Conservation (phyloP, 768 basidiomycete species). For the Gyrodon lividus region DNA sequence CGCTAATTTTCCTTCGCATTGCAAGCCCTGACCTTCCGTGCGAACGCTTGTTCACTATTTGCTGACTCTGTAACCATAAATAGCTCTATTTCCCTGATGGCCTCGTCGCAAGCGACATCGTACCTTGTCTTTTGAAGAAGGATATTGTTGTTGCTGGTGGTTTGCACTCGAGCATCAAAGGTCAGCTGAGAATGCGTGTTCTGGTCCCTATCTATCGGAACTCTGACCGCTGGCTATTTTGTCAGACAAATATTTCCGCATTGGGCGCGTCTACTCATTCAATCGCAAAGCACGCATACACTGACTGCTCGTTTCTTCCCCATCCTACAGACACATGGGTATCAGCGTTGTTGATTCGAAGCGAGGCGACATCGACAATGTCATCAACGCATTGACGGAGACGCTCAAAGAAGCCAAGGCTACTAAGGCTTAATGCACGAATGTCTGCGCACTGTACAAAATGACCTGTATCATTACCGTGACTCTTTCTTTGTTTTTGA, state of each 20-base stretch:
- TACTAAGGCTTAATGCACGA: slow-evolving; percentile 11
- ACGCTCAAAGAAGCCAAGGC: slow-evolving; percentile 40
- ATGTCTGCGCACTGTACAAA: neutral
- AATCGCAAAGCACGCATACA: neutral
- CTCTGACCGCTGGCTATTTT: slow-evolving; percentile 6
- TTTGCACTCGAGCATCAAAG: slow-evolving; percentile 79
- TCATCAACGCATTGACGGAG: slow-evolving; percentile 65
- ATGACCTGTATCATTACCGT: too few species aligned
- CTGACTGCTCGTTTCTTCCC: neutral
- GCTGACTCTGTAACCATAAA: slow-evolving; percentile 1
- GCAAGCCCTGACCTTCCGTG: too few species aligned
- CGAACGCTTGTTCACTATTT: neutral
- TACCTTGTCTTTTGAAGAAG: slow-evolving; percentile 70
- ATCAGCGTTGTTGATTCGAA: slow-evolving; percentile 67
- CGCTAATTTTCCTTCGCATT: slow-evolving; percentile 12
- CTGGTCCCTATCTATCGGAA: neutral
- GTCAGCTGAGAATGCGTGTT: slow-evolving; percentile 34
- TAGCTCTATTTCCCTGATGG: slow-evolving; percentile 84
- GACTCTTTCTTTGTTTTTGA: too few species aligned
- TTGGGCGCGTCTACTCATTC: slow-evolving; percentile 54
- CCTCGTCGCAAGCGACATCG: slow-evolving; percentile 67
- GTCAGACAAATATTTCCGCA: slow-evolving; percentile 85
- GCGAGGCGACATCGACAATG: slow-evolving; percentile 73
- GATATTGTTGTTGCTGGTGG: slow-evolving; percentile 87
- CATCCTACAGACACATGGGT: slow-evolving; percentile 77